phyloP scores from a whole-genome alignment of 2,329 filamentous ascomycete species.

The Sporothrix protearum region DNA sequence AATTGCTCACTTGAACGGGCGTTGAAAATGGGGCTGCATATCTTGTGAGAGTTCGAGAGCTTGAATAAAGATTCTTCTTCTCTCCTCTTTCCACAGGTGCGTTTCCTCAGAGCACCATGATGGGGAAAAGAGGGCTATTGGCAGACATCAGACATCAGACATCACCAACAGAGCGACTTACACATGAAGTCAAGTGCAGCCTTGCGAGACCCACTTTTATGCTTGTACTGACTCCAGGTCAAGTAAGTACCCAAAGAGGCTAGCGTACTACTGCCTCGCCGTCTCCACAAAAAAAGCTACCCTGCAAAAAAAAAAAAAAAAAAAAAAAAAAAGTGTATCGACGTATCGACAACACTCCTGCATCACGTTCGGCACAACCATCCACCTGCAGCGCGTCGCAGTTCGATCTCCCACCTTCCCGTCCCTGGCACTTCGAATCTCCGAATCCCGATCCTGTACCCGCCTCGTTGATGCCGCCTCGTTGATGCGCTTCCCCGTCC shows the following conservation, averaged over 20 bases:
- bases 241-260: not conserved
- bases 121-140: not conserved
- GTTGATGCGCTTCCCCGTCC: not conserved
- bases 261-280: not conserved
- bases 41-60: not conserved
- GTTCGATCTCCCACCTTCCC: not conserved
- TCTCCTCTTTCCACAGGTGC: too few species aligned
- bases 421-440: not conserved
- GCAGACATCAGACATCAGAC: too few species aligned
- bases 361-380: not conserved
- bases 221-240: not conserved
- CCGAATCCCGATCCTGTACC: not conserved
- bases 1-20: not conserved
- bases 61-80: not conserved
- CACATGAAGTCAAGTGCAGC: not conserved
- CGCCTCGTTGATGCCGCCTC: not conserved
- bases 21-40: not conserved
- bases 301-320: not conserved
- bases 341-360: not conserved
- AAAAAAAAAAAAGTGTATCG: not conserved
- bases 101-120: not conserved
- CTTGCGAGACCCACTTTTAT: not conserved
- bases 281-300: constrained; percentile 1
- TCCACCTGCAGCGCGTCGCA: not conserved
- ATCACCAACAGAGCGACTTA: not conserved